A percentile compares a stretch with the other conserved stretches of the same genome.
Evolutionary conservation across 2,329 filamentous ascomycete genomes (phyloP).

Genomic region (Thelonectria discophora): DNA sequence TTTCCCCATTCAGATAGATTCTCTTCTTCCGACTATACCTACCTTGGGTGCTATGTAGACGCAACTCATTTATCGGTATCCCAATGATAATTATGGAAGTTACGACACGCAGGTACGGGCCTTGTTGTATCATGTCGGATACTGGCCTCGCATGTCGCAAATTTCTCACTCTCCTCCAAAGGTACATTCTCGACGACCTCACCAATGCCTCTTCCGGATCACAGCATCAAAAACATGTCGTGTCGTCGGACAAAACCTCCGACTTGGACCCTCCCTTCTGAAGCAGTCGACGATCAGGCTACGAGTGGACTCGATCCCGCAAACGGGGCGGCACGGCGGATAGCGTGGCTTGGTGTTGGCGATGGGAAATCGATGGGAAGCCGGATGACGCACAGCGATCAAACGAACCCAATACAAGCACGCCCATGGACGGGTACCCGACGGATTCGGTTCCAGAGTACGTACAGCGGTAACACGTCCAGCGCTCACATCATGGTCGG

Average conservation of each 20-base stretch:
- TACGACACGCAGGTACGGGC: too few species aligned
- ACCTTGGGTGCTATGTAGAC: conserved; percentile 7
- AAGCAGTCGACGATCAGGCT: conserved; percentile 8
- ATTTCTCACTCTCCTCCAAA: background rate
- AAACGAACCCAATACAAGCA: conserved; percentile 1
- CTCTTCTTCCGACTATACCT: conserved; percentile 32
- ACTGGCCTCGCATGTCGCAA: background rate
- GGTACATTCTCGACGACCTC: background rate
- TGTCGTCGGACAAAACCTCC: background rate
- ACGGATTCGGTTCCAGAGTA: background rate
- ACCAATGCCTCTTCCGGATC: background rate
- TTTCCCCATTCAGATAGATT: conserved; percentile 36
- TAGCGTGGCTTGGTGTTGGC: background rate
- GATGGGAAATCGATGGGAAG: background rate
- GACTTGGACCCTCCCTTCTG: background rate
- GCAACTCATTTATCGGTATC: conserved; percentile 10
- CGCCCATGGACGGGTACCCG: background rate
- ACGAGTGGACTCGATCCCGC: conserved; percentile 12
- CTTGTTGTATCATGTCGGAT: background rate
- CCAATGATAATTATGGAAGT: too few species aligned
- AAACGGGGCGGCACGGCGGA: background rate
- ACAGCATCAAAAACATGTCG: background rate
- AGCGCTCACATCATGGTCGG: conserved; percentile 9
- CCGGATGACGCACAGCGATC: conserved; percentile 16
- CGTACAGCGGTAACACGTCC: too few species aligned